These are phyloP conservation scores for Silene uniflora DNA, from an alignment of 148 eudicot genomes.

Conservation along the genomic window DNA sequence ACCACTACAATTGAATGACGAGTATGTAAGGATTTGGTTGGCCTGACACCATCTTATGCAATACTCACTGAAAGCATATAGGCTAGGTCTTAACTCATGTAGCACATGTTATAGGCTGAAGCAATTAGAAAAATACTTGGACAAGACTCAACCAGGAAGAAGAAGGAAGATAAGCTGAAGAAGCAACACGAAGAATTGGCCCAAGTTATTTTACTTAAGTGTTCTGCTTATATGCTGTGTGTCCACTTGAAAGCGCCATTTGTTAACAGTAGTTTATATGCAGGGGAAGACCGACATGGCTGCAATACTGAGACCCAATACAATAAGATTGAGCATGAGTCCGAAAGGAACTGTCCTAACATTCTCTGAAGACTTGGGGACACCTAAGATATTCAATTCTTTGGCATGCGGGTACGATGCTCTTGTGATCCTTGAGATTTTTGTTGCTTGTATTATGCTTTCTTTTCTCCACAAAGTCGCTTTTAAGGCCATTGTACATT, in stretches of 20 bases:
- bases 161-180: conserved; percentile 49
- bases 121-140: too few species aligned
- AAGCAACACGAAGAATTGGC: conserved; percentile 46
- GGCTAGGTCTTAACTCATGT: not conserved
- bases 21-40: too few species aligned
- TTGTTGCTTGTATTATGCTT: too few species aligned
- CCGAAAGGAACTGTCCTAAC: conserved; percentile 46
- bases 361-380: conserved; percentile 46
- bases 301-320: conserved; percentile 31
- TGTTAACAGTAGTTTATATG: conserved; percentile 20
- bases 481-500: too few species aligned
- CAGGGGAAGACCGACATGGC: conserved; percentile 44
- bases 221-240: not conserved
- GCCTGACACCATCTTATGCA: not conserved
- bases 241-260: not conserved
- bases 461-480: not conserved
- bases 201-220: conserved; percentile 28
- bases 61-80: not conserved
- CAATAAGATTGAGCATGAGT: conserved; percentile 42
- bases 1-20: too few species aligned
- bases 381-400: conserved; percentile 42
- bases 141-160: conserved; percentile 51
- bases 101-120: conserved; percentile 37
- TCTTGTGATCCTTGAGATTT: too few species aligned
- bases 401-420: conserved; percentile 40